Evolutionary conservation across 2,329 filamentous ascomycete genomes (phyloP).

Genomic region (Ophiostoma quercus): DNA sequence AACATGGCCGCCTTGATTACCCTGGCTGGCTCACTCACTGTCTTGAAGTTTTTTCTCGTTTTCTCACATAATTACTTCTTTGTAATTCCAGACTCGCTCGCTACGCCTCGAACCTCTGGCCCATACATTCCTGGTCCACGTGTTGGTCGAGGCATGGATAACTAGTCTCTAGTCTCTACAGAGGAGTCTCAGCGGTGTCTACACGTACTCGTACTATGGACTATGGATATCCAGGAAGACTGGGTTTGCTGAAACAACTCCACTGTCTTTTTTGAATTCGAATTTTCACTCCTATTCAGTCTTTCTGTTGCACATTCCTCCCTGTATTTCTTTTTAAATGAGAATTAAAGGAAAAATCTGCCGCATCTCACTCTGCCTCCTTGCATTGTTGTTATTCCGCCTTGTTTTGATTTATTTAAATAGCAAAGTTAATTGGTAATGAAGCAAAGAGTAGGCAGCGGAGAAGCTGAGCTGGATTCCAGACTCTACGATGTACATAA

Average conservation of each 20-base stretch:
- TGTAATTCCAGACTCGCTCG: neutral
- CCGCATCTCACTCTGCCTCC: neutral
- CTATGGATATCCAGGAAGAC: neutral
- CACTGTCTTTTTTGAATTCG: neutral
- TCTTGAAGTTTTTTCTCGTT: neutral
- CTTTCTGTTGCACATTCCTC: constrained; percentile 7
- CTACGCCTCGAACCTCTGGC: neutral
- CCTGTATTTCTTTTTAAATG: neutral
- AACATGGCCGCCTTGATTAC: neutral
- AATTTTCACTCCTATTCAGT: neutral
- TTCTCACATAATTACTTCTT: neutral
- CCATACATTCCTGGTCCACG: neutral
- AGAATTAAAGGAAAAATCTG: neutral
- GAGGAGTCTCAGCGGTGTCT: neutral
- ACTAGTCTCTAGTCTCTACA: neutral
- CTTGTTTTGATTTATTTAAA: neutral
- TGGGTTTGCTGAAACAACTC: constrained; percentile 4
- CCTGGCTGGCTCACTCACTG: neutral
- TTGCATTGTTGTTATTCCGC: neutral
- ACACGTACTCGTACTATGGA: neutral
- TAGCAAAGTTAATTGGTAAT: neutral
- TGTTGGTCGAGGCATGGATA: neutral
- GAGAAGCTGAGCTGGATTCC: neutral
- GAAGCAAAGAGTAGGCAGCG: neutral
- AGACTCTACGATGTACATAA: too few species aligned